Evolutionary conservation across 495 filamentous ascomycete genomes (phyloP), one percentile per base, ranked within the genome.

Genomic region (Bacidia gigantensis): DNA sequence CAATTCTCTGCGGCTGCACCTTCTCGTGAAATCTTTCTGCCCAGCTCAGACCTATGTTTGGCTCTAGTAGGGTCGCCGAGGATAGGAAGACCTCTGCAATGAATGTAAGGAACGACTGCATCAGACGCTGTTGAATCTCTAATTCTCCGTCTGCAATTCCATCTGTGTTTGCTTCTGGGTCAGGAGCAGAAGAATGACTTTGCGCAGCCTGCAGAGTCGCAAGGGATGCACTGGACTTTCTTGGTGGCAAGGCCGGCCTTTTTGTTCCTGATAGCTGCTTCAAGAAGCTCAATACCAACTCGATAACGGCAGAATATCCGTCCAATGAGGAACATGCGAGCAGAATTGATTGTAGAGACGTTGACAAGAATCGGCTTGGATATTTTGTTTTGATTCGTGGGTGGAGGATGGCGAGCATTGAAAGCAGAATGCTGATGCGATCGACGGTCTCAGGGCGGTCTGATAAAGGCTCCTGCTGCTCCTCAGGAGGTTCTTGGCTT

Each of bases 341-440:
- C 17, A 86, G 69, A 11, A 87, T 77, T 11, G 87, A 84, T 53
- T 86, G 82, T 14, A 97, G 75, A 26, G 87, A 87, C 1, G 86
- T 86, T n/a, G 86, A 86, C 26, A 98, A 73, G 65, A 98, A 98
- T 17, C 89, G 83, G 51, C 87, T 93, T 1, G 92, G 92, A 51
- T 83, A 84, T 67, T 89, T 90, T 2, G 92, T 92, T 63, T 84
- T 81, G 64, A 98, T 89, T 41, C 92, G 81, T 14, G 75, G 75
- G 64, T 95, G 92, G 7, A 96, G 75, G n/a, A 85, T 82, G 2
- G 80, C 78, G 1, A 98, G 80, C 72, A 96, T 83, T 20, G 78
- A 77, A 26, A 94, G 65, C 2, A 98, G 72, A 9, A 79, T 75
- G 55, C 83, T 80, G 73, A 95, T 95, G 53, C 87, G 69, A 18